Evolutionary conservation across 1,284 basidiomycete genomes (phyloP), one percentile per base, ranked within the genome.

Genomic region (Leccinum angustisporum): DNA sequence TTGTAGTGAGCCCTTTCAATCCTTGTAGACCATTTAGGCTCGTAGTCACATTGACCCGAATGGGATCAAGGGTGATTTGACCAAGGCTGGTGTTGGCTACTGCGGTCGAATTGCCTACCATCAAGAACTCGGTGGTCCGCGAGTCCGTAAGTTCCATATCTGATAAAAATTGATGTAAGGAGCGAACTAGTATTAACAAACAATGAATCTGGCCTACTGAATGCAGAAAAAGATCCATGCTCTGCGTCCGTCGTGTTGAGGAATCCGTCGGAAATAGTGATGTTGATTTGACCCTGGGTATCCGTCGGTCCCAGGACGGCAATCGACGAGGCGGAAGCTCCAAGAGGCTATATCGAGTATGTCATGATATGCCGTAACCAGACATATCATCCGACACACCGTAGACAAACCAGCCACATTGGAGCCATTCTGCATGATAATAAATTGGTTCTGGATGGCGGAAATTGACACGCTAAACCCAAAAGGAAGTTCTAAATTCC

Each of bases 11-110:
- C 5, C 80, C 81, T 51, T 84, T 81, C 56, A 92, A 73, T 8
- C 90, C 90, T 63, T 81, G 80, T 16, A 93, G 72, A 56, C 91
- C 91, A 27, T 79, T 73, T 56, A 93, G 75, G 31, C 79, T 81
- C 7, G 86, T 87, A n/a, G 86, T 78, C 8, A 92, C 90, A 65
- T 90, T 86, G 71, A 93, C 88, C 66, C 84, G 83, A 72, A 93
- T 92, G 2, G 87, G 83, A 69, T 90, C 80, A n/a, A 93, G 80
- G 18, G 84, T 84, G 59, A 93, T 83, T 67, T 80, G 75, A 48
- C 91, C 91, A 59, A 93, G 79, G 67, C 85, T 87, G 67, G 83
- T 83, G 68, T 84, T 86, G 36, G 90, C 86, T 11, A 91, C 72
- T 2, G 91, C 86, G 33, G 79, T 78, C 50, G 91, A 85, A 62